phyloP scores from a whole-genome alignment of 192 early-diverging fungal species.

The Radiomyces spectabilis region DNA sequence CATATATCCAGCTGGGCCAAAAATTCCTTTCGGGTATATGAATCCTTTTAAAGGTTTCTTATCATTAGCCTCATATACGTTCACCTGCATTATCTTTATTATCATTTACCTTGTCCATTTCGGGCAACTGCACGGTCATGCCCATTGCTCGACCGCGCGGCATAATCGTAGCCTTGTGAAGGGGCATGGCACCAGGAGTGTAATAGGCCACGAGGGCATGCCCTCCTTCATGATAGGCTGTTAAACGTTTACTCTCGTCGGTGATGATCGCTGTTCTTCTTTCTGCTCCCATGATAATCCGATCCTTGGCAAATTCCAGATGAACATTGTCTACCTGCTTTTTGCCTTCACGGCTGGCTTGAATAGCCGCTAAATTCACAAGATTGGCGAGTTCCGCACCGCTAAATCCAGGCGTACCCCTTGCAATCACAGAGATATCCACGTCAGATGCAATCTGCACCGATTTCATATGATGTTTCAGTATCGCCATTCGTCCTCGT shows the following conservation, averaged over 20 bases:
- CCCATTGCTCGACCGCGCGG: conserved; percentile 86
- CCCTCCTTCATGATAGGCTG: conserved; percentile 98
- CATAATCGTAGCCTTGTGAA: conserved; percentile 99
- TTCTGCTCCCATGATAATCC: conserved; percentile 97
- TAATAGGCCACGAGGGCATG: conserved; percentile 93
- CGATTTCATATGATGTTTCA: conserved; percentile 83
- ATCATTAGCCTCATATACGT: conserved; percentile 42
- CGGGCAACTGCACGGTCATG: conserved; percentile 89
- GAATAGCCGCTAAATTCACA: conserved; percentile 95
- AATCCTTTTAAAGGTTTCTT: conserved; percentile 26
- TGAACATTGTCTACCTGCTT: conserved; percentile 68
- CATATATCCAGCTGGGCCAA: conserved; percentile 87
- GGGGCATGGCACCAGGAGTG: conserved; percentile 87
- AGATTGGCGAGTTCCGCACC: conserved; percentile 97
- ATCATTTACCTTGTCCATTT: conserved; percentile 72
- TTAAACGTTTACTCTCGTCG: conserved; percentile 77
- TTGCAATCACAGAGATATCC: conserved; percentile 78
- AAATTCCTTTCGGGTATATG: conserved; percentile 74
- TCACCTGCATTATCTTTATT: conserved; percentile 53
- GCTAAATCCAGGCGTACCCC: conserved; percentile 98
- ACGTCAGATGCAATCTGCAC: conserved; percentile 63
- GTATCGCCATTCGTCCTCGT: conserved; percentile 85
- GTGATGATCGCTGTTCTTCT: conserved; percentile 87
- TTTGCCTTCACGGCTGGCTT: conserved; percentile 75
- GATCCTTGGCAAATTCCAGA: conserved; percentile 97